Conservation (phyloP, 106 monocot species). For the Acanthochlamys bracteata region DNA sequence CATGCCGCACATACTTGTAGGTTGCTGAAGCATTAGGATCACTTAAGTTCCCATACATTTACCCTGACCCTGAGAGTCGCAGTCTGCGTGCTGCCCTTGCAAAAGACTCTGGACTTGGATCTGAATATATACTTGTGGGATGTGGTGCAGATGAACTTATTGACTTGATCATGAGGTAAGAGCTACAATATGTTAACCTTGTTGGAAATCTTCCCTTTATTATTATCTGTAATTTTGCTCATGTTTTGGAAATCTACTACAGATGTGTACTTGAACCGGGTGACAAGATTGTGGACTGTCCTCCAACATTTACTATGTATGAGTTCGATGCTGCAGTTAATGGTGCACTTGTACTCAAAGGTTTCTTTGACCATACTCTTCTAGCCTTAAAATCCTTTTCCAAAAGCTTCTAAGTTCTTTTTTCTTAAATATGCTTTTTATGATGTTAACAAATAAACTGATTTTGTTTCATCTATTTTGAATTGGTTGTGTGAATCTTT, state of each 20-base stretch:
- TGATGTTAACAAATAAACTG: too few species aligned
- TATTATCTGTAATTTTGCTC: neutral
- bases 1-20: slow-evolving; percentile 22
- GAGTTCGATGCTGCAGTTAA: slow-evolving; percentile 98
- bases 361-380: too few species aligned
- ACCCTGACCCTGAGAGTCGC: slow-evolving; percentile 95
- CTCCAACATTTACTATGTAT: slow-evolving; percentile 99
- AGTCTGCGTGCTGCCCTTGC: slow-evolving; percentile 87
- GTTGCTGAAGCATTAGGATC: slow-evolving; percentile 79
- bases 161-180: slow-evolving; percentile 94
- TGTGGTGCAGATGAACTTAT: slow-evolving; percentile 99
- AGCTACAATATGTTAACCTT: neutral
- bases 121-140: slow-evolving; percentile 86
- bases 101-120: slow-evolving; percentile 78
- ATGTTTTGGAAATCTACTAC: neutral
- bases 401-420: too few species aligned
- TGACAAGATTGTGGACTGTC: slow-evolving; percentile 94
- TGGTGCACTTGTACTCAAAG: slow-evolving; percentile 85
- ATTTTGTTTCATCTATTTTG: too few species aligned
- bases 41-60: slow-evolving; percentile 87
- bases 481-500: too few species aligned
- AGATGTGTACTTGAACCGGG: slow-evolving; percentile 99
- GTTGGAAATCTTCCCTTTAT: neutral
- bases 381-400: too few species aligned
- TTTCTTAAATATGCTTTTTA: too few species aligned